Conservation (phyloP, 345 rosid genomes). For the Lepidium sativum region DNA sequence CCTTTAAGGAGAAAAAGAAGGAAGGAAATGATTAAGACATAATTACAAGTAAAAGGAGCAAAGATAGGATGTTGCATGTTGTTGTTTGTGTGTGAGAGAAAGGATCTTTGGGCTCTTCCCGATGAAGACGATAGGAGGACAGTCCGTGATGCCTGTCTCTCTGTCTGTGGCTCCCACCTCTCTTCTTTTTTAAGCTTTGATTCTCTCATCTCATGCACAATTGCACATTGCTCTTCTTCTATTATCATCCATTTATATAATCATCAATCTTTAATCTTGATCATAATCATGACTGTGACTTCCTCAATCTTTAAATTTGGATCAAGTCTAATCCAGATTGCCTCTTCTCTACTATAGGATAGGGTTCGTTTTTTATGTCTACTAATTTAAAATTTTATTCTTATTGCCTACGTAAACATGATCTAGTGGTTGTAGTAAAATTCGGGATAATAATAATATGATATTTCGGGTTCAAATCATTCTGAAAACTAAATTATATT, state of each 20-base stretch:
- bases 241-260: background rate
- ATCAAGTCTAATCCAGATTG: background rate
- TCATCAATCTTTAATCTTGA: slow-evolving; percentile 1
- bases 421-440: no score
- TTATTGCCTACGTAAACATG: no score
- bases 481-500: no score
- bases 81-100: slow-evolving; percentile 26
- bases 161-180: slow-evolving; percentile 25
- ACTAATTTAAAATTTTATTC: no score
- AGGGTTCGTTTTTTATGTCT: no score
- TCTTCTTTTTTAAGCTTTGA: slow-evolving; percentile 7
- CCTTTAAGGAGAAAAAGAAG: slow-evolving; percentile 34
- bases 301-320: background rate
- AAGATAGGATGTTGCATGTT: slow-evolving; percentile 34
- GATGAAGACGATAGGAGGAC: slow-evolving; percentile 42
- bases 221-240: slow-evolving; percentile 12
- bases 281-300: background rate
- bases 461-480: no score
- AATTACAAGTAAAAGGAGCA: slow-evolving; percentile 31
- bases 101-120: slow-evolving; percentile 36
- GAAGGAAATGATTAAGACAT: slow-evolving; percentile 48
- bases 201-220: slow-evolving; percentile 18
- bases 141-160: slow-evolving; percentile 61
- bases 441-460: no score
- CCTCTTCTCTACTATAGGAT: background rate